Evolutionary conservation across 192 early-diverging fungal species (phyloP), one percentile per base, ranked within the genome.

Genomic region (Chytriomyces sp.): DNA sequence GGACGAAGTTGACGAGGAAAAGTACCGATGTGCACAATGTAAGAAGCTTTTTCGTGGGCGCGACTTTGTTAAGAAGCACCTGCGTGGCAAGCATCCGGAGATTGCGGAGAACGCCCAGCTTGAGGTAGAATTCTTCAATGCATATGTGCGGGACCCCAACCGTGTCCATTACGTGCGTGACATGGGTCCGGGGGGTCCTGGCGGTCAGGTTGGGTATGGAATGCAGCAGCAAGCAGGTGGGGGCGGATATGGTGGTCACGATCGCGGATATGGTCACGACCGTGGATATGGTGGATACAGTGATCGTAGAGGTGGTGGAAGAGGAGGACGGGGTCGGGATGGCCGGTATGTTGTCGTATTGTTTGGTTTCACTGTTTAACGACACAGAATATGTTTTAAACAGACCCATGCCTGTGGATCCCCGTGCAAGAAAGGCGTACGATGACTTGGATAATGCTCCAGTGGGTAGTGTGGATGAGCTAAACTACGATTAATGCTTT

Each of bases 31-130:
- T 82, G 85, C 81, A 69, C 77, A 78, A 61, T 99, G 97, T 82
- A 84, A 81, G 22, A 99, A 99, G 86, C 90, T 96, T 40, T 99
- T 99, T 84, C 91, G 92, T 74, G 97, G 93, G 26, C 86, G 91
- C 37, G 91, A 92, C 66, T 99, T 93, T 89, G 94, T 98, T 26
- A 86, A 86, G 77, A 99, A 99, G 80, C 97, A 99, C 72, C 92
- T 99, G 72, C 74, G 85, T 67, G 86, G 85, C 62, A 99, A 99
- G 80, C 97, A 99, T 76, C 82, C 89, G 12, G 89, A 91, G 33
- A 83, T 88, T 64, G 70, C 91, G 57, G 89, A 88, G 52, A 71
- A 73, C 52, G 66, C 90, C 26, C 82, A 84, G 70, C 77, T 81
- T 40, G 92, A 96, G 75, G 79, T 91, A 22, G 81, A 78, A 6